Base-by-base conservation (phyloP, 108 stramenopile genomes). In the Aureococcus anophagefferens region DNA sequence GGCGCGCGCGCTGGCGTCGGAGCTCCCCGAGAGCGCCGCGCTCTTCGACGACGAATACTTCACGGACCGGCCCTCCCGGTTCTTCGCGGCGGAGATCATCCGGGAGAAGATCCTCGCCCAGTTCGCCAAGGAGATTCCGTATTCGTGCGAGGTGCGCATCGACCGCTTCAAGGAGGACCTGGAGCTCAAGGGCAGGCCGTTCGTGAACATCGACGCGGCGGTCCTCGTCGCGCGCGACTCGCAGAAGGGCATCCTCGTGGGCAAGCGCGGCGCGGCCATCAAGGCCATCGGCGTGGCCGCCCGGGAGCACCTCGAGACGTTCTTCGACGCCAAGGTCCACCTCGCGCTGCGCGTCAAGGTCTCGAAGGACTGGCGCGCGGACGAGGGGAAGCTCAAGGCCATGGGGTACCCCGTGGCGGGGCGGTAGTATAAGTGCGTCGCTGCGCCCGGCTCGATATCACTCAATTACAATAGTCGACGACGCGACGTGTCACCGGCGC, bases 171-270 rank as follows among this genome's bases (percentile, higher is more conserved):
- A 93, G 75, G 94, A 97, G 73, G 40, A 44, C 40, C n/a, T n/a
- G n/a, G n/a, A n/a, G n/a, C n/a, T n/a, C n/a, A n/a, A n/a, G n/a
- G 40, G 40, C 40, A 5, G 40, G 40, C 88, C 87, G 32, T 76
- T 74, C 37, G 75, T 78, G 72, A 64, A 65, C 44, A 91, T 95
- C 46, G 84, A 88, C 17, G 94, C 94, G 0, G 73, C 70, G 4
- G 88, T 96, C 59, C 72, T 88, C 36, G 93, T 94, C 11, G 91
- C 93, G 74, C 80, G 93, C 63, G 88, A 92, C 44, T 88, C 88
- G 33, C 94, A 97, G 81, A 94, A 95, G 81, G 85, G 81, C 0
- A 95, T 97, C 76, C 88, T 95, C 13, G 84, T 97, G 33, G 96
- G 94, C 15, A 94, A 89, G 73, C 78, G 81, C 14, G 96, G 94